Conservation (phyloP, 495 filamentous ascomycete genomes). For the Talaromyces wortmannii region DNA sequence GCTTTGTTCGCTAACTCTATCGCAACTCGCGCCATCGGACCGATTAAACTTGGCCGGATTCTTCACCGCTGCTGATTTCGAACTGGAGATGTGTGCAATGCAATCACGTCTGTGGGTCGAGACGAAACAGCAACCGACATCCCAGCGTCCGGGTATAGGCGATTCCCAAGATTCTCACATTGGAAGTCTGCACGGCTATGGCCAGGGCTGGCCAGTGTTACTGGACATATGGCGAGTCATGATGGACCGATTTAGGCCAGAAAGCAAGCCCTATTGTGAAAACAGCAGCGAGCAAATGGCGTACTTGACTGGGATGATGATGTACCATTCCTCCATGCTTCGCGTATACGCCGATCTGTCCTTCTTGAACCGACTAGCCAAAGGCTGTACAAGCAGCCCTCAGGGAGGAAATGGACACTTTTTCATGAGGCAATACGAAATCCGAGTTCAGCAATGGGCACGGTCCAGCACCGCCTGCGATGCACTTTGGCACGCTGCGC, state of each 20-base stretch:
- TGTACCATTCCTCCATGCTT: not conserved
- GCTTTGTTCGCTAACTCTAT: not conserved
- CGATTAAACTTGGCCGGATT: not conserved
- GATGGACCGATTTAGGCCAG: not conserved
- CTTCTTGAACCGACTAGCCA: not conserved
- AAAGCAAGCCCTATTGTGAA: not conserved
- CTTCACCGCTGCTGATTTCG: not conserved
- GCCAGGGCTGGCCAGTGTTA: not conserved
- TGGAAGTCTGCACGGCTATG: not conserved
- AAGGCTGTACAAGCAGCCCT: not conserved
- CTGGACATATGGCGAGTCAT: not conserved
- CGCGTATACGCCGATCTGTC: not conserved
- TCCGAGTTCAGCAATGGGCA: not conserved
- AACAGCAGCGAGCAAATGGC: not conserved
- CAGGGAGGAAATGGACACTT: not conserved
- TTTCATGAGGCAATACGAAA: not conserved
- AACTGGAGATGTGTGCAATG: not conserved
- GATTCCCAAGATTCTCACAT: not conserved
- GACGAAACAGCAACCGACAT: not conserved
- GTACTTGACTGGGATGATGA: not conserved
- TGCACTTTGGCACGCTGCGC: not conserved
- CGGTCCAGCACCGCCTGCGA: not conserved
- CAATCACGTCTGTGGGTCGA: not conserved
- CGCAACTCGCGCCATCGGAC: not conserved
- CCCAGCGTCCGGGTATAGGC: not conserved